Percentiles rank a stretch among this genome's conserved stretches.
phyloP scores from a whole-genome alignment of 108 stramenopile genomes.

The Skeletonema marinoi region DNA sequence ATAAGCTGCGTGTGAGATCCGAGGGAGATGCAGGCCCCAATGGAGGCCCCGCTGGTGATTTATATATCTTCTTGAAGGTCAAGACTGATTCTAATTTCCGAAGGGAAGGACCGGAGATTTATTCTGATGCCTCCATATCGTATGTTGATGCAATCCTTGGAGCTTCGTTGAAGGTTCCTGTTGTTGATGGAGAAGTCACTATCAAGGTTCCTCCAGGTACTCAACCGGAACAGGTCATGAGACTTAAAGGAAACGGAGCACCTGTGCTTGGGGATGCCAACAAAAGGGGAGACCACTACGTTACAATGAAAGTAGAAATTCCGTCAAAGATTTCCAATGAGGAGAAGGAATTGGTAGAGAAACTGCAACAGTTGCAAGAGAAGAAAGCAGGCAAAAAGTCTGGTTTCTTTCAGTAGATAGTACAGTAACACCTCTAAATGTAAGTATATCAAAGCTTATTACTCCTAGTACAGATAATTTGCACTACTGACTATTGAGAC shows the following conservation, averaged over 20 bases:
- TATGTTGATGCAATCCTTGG: slow-evolving; percentile 96
- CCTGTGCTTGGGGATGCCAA: slow-evolving; percentile 81
- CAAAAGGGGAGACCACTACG: slow-evolving; percentile 93
- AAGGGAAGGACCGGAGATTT: slow-evolving; percentile 95
- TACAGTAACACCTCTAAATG: not conserved
- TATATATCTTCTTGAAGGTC: slow-evolving; percentile 96
- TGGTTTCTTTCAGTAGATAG: slow-evolving; percentile 53
- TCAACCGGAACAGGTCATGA: slow-evolving; percentile 96
- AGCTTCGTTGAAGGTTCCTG: slow-evolving; percentile 86
- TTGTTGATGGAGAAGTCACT: slow-evolving; percentile 95
- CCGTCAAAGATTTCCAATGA: slow-evolving; percentile 91
- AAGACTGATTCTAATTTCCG: slow-evolving; percentile 89
- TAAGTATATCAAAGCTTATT: not conserved
- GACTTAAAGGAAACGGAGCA: slow-evolving; percentile 92
- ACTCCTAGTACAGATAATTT: not conserved
- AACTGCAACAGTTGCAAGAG: slow-evolving; percentile 78
- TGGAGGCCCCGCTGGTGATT: slow-evolving; percentile 93
- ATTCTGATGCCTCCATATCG: slow-evolving; percentile 84
- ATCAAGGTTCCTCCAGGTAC: slow-evolving; percentile 97
- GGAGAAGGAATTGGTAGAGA: slow-evolving; percentile 83
- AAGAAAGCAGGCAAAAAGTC: slow-evolving; percentile 64
- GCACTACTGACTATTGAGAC: not conserved
- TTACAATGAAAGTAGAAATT: slow-evolving; percentile 94
- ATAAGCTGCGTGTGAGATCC: slow-evolving; percentile 92
- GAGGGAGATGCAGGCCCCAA: slow-evolving; percentile 97